Conservation (phyloP, 352 stramenopile species). For the Globisporangium spiculum region DNA sequence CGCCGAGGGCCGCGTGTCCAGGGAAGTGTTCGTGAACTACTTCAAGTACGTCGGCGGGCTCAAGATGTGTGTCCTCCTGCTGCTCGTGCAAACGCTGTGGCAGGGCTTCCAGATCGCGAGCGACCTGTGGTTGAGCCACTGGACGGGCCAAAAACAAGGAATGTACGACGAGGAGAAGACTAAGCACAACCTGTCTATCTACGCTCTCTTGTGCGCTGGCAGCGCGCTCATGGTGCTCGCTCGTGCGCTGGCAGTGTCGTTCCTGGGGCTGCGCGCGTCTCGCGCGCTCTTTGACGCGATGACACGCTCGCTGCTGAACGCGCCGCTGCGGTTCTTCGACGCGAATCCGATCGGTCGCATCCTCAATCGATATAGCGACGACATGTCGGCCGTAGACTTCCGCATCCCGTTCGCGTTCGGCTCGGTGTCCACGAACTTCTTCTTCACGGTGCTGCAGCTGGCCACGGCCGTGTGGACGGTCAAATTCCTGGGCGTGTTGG, state of each 20-base stretch:
- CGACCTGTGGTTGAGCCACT: slow-evolving; percentile 28
- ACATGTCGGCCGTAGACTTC: slow-evolving; percentile 85
- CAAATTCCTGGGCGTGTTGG: slow-evolving; percentile 48
- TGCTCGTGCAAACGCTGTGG: slow-evolving; percentile 13
- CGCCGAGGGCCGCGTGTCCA: slow-evolving; percentile 35
- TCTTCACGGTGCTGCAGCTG: slow-evolving; percentile 59
- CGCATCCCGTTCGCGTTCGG: slow-evolving; percentile 25
- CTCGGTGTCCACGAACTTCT: slow-evolving; percentile 38
- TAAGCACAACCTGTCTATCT: slow-evolving; percentile 24
- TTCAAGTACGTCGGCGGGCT: slow-evolving; percentile 35
- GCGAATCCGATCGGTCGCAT: slow-evolving; percentile 83
- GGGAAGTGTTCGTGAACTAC: slow-evolving; percentile 32
- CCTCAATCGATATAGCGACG: slow-evolving; percentile 81
- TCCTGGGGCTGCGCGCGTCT: slow-evolving; percentile 25
- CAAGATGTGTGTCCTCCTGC: slow-evolving; percentile 13
- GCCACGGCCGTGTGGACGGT: slow-evolving; percentile 32
- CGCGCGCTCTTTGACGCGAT: slow-evolving; percentile 72
- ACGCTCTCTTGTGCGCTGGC: slow-evolving; percentile 16
- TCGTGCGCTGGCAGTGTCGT: slow-evolving; percentile 21
- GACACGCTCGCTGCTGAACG: slow-evolving; percentile 67
- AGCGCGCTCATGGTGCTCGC: slow-evolving; percentile 29
- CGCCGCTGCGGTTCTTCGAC: slow-evolving; percentile 88
- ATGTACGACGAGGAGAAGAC: background rate
- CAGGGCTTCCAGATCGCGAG: slow-evolving; percentile 20
- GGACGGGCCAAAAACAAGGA: slow-evolving; percentile 9